Base-by-base conservation (phyloP, 208 protist genomes). In the Novymonas esmeraldas region DNA sequence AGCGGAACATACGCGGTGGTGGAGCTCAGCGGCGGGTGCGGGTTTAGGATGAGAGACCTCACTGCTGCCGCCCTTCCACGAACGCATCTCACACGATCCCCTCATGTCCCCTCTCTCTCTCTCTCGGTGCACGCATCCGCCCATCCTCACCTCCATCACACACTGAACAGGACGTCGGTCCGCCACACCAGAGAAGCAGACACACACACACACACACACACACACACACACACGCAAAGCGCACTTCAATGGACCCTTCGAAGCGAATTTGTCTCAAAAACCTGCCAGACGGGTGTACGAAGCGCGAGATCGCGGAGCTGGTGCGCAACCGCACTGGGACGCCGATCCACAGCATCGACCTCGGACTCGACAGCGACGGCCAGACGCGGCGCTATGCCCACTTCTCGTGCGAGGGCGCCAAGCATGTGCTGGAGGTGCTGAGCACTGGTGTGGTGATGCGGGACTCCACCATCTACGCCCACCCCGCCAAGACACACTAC, bases 181-280 rank as follows among this genome's bases (percentile, higher is more conserved):
- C n/a, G n/a, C n/a, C n/a, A n/a, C n/a, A n/a, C n/a, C n/a, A n/a
- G n/a, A n/a, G n/a, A n/a, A n/a, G n/a, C n/a, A n/a, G n/a, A n/a
- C n/a, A n/a, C n/a, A n/a, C n/a, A n/a, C n/a, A n/a, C n/a, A n/a
- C n/a, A n/a, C 6, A 29, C 46, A 20, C 14, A 0, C 33, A 20
- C 18, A 34, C 49, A 28, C 26, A 48, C 10, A 20, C 14, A n/a
- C 26, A 10, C 1, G 0, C 14, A 18, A 13, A 33, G 49, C 26
- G 3, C 49, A 54, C 26, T 28, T 29, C 39, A 4, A 95, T 95
- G 87, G 90, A 96, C 65, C 90, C 90, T 0, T 79, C 90, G 1
- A 96, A 96, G 70, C 90, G 90, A 33, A 82, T 96, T 31, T 94
- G 85, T 49, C 66, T 96, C 6, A 94, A 94, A 49, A 92, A 94